These are phyloP conservation scores for Lipomyces sp. DNA, from an alignment of 805 yeast genomes.

Conservation along the genomic window DNA sequence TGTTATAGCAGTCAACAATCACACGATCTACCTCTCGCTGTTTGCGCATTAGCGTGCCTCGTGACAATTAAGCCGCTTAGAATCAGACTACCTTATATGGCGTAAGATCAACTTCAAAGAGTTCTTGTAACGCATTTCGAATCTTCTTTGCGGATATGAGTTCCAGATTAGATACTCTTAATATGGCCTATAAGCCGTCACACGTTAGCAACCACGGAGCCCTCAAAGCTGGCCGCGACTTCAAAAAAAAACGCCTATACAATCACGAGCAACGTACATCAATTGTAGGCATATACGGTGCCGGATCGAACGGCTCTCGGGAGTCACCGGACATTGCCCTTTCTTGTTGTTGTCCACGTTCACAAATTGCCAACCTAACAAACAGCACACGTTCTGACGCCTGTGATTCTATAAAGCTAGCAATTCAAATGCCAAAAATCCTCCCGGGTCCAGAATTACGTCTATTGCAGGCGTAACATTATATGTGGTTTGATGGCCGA, in stretches of 20 bases:
- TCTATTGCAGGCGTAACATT: too few species aligned
- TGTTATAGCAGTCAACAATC: constrained; percentile 62
- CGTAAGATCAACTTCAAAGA: constrained; percentile 61
- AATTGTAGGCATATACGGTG: constrained; percentile 22
- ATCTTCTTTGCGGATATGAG: constrained; percentile 72
- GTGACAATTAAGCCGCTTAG: neutral
- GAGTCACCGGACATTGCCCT: neutral
- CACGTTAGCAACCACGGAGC: neutral
- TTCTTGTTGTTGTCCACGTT: neutral
- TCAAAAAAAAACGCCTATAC: neutral
- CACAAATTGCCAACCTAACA: too few species aligned
- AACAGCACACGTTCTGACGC: too few species aligned
- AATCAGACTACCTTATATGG: constrained; percentile 46
- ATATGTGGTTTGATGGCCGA: too few species aligned
- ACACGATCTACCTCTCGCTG: constrained; percentile 64
- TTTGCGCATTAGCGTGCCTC: constrained; percentile 9
- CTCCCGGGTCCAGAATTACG: too few species aligned
- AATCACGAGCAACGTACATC: constrained; percentile 16
- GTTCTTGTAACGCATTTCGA: constrained; percentile 71
- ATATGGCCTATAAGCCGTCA: constrained; percentile 61
- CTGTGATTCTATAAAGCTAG: too few species aligned
- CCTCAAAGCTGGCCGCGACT: neutral
- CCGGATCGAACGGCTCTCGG: constrained; percentile 16
- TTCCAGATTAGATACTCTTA: constrained; percentile 71
- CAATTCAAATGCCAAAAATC: too few species aligned